Evolutionary conservation across 2,329 filamentous ascomycete genomes (phyloP).

Genomic region (Remersonia thermophila): DNA sequence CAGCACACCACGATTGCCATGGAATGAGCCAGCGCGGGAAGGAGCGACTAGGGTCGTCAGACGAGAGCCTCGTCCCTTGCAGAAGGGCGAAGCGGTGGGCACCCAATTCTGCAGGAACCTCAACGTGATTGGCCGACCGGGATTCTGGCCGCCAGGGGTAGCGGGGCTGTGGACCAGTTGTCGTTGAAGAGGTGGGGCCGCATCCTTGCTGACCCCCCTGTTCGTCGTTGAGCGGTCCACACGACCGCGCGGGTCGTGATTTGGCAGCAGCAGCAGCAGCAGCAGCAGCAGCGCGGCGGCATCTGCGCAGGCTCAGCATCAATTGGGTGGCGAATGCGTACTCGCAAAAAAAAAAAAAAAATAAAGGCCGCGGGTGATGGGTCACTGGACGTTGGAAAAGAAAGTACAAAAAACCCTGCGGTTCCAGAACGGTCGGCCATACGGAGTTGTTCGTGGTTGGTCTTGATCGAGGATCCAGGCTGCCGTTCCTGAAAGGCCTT

Average conservation of each 20-base stretch:
- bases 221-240: conserved; percentile 2
- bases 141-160: conserved; percentile 1
- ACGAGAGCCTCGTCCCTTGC: conserved; percentile 12
- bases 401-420: too few species aligned
- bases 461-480: not conserved
- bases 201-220: not conserved
- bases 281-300: not conserved
- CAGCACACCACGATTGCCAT: too few species aligned
- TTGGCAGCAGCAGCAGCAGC: conserved; percentile 4
- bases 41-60: conserved; percentile 5
- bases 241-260: not conserved
- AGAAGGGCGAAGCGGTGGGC: conserved; percentile 2
- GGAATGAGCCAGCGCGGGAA: not conserved
- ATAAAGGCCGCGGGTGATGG: too few species aligned
- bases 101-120: not conserved
- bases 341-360: too few species aligned
- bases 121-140: conserved; percentile 1
- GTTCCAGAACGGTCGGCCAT: too few species aligned
- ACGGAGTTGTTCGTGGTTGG: too few species aligned
- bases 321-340: too few species aligned
- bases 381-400: too few species aligned
- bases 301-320: too few species aligned
- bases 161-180: conserved; percentile 4
- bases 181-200: conserved; percentile 2
- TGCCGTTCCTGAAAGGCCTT: not conserved